These are phyloP conservation scores for Stipa capillata DNA, from an alignment of 176 grass and related monocot genomes.

Conservation along the genomic window DNA sequence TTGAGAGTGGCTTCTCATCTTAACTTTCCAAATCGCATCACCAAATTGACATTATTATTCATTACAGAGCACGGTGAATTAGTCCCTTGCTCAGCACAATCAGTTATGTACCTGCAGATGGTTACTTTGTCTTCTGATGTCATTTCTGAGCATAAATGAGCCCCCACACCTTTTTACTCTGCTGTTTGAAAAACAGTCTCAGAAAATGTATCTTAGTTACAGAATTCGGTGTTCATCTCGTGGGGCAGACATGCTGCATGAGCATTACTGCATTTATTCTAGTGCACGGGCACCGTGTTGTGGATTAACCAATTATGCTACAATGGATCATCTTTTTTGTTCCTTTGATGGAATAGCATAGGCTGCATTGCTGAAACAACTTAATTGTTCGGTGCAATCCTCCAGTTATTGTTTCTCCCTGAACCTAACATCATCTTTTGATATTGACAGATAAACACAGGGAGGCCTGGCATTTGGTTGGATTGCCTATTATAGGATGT, in stretches of 20 bases:
- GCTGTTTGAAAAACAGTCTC: neutral
- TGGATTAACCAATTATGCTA: neutral
- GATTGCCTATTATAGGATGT: neutral
- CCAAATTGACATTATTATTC: neutral
- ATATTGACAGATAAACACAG: neutral
- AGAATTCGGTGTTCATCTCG: neutral
- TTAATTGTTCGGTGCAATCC: neutral
- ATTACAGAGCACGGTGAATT: slow-evolving; percentile 1
- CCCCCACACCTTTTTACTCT: neutral
- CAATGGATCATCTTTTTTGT: neutral
- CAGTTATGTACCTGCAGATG: slow-evolving; percentile 1
- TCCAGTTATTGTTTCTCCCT: neutral
- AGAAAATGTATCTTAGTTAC: neutral
- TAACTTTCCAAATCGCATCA: slow-evolving; percentile 8
- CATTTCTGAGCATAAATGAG: neutral
- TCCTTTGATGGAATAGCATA: neutral
- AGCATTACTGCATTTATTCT: neutral
- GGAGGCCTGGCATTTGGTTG: neutral
- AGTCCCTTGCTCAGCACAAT: neutral
- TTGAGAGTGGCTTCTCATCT: slow-evolving; percentile 14
- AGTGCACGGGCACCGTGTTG: no score
- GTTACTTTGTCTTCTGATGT: neutral
- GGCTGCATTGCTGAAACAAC: neutral
- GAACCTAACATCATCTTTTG: neutral
- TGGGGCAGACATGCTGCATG: neutral